Percentiles rank a stretch among this genome's conserved stretches.
phyloP scores from a whole-genome alignment of 345 rosid species.

The Aquilaria sinensis region DNA sequence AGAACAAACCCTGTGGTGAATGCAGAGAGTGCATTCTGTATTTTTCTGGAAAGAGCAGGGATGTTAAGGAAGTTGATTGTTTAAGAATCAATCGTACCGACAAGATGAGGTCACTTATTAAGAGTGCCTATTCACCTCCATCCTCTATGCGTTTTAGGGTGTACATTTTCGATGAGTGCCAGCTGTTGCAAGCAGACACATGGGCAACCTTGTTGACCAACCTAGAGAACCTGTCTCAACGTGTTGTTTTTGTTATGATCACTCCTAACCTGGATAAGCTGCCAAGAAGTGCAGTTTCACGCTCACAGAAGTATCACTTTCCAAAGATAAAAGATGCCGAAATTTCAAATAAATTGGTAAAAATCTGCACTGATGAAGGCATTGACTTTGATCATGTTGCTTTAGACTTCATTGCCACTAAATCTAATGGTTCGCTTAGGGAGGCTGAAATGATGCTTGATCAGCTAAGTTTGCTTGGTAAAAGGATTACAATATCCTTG shows the following conservation, averaged over 20 bases:
- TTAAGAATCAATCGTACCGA: slow-evolving; percentile 52
- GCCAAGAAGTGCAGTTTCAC: slow-evolving; percentile 66
- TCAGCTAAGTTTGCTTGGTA: slow-evolving; percentile 89
- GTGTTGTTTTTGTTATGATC: slow-evolving; percentile 65
- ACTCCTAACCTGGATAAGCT: slow-evolving; percentile 83
- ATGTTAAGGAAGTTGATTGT: slow-evolving; percentile 73
- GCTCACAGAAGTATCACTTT: slow-evolving; percentile 80
- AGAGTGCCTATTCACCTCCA: slow-evolving; percentile 61
- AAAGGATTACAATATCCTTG: slow-evolving; percentile 64
- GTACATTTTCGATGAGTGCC: slow-evolving; percentile 86
- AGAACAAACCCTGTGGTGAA: slow-evolving; percentile 77
- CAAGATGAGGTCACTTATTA: slow-evolving; percentile 53
- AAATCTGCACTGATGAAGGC: slow-evolving; percentile 68
- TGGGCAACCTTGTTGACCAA: slow-evolving; percentile 67
- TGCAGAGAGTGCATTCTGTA: slow-evolving; percentile 69
- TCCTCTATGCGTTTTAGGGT: slow-evolving; percentile 69
- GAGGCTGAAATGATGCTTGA: slow-evolving; percentile 97
- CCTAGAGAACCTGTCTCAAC: slow-evolving; percentile 59
- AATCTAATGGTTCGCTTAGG: slow-evolving; percentile 85
- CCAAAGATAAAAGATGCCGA: slow-evolving; percentile 61
- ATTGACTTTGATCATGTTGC: slow-evolving; percentile 70
- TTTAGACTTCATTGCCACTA: slow-evolving; percentile 82
- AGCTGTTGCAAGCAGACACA: slow-evolving; percentile 62
- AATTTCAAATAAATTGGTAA: slow-evolving; percentile 52
- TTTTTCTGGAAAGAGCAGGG: slow-evolving; percentile 67